Conservation (phyloP, 306 rosid species). For the Parietaria judaica region DNA sequence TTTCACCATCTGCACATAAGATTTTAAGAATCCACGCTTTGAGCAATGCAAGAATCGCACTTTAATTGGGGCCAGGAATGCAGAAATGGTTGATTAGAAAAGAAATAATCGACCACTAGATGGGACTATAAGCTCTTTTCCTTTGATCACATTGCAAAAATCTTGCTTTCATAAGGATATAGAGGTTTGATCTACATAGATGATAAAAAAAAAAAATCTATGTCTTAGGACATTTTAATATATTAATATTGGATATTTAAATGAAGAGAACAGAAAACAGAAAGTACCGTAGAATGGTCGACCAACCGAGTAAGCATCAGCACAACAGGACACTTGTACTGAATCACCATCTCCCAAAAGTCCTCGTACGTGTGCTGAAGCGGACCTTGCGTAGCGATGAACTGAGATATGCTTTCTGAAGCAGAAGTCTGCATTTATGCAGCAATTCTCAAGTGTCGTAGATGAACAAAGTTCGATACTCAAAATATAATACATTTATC, state of each 20-base stretch:
- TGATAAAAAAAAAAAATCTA: too few relatives aligned
- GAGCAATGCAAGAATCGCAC: background rate
- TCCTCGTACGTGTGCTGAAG: slow-evolving; percentile 82
- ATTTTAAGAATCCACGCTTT: background rate
- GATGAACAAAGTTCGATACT: background rate
- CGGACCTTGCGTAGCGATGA: slow-evolving; percentile 97
- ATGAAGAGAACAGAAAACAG: slow-evolving; percentile 8
- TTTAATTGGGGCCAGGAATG: background rate
- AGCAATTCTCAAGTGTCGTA: slow-evolving; percentile 10
- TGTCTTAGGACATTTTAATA: too few relatives aligned
- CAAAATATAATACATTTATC: background rate
- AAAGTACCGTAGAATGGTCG: slow-evolving; percentile 59
- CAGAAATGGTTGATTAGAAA: background rate
- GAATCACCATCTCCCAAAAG: slow-evolving; percentile 94
- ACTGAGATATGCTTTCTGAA: slow-evolving; percentile 47
- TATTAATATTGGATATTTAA: too few relatives aligned
- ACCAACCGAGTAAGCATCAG: slow-evolving; percentile 86
- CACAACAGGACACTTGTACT: slow-evolving; percentile 70
- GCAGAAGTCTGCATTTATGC: slow-evolving; percentile 46
- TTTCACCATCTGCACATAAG: slow-evolving; percentile 41
- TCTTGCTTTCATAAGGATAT: too few relatives aligned
- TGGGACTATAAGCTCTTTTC: too few relatives aligned
- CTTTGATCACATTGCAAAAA: too few relatives aligned
- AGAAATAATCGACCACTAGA: too few relatives aligned
- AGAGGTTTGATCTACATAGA: too few relatives aligned